A percentile compares a stretch with the other conserved stretches of the same genome.
phyloP scores from a whole-genome alignment of 805 yeast species.

The Candida endomychidarum region DNA sequence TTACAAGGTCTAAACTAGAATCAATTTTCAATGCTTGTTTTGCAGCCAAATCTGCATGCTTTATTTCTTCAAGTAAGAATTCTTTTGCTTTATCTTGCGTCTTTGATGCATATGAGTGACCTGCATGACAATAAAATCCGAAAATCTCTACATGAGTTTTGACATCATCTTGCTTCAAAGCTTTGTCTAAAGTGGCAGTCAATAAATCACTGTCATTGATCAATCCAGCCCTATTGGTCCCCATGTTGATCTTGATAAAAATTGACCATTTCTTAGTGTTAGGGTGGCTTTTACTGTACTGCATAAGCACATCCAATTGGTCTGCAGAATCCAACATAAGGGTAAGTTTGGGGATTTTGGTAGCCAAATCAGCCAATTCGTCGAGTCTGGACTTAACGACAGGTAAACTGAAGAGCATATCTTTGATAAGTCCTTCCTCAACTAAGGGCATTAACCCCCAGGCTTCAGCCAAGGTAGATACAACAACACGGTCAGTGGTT shows the following conservation, averaged over 20 bases:
- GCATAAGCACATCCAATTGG: slow-evolving; percentile 51
- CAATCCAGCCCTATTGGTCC: slow-evolving; percentile 69
- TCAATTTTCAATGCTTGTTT: slow-evolving; percentile 33
- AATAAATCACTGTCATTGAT: slow-evolving; percentile 33
- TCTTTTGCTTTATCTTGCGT: slow-evolving; percentile 46
- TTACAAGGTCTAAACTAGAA: slow-evolving; percentile 38
- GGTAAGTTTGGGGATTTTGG: slow-evolving; percentile 44
- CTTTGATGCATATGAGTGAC: slow-evolving; percentile 62
- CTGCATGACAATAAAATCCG: slow-evolving; percentile 81
- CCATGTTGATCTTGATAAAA: slow-evolving; percentile 69
- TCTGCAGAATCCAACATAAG: slow-evolving; percentile 61
- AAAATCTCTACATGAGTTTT: slow-evolving; percentile 42
- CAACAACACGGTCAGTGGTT: slow-evolving; percentile 54
- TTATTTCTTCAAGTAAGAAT: slow-evolving; percentile 55
- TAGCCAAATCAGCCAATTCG: slow-evolving; percentile 47
- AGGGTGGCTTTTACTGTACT: slow-evolving; percentile 29
- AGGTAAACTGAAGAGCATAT: slow-evolving; percentile 41
- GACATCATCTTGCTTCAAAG: slow-evolving; percentile 23
- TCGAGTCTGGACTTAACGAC: slow-evolving; percentile 47
- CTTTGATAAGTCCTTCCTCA: slow-evolving; percentile 35
- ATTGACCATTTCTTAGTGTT: slow-evolving; percentile 52
- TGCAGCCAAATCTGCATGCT: slow-evolving; percentile 56
- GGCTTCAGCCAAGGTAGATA: slow-evolving; percentile 70
- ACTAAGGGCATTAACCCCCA: slow-evolving; percentile 48
- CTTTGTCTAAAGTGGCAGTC: slow-evolving; percentile 30